These are phyloP conservation scores for Cladosporium phlei DNA, from an alignment of 2,329 filamentous ascomycete genomes.

Conservation along the genomic window DNA sequence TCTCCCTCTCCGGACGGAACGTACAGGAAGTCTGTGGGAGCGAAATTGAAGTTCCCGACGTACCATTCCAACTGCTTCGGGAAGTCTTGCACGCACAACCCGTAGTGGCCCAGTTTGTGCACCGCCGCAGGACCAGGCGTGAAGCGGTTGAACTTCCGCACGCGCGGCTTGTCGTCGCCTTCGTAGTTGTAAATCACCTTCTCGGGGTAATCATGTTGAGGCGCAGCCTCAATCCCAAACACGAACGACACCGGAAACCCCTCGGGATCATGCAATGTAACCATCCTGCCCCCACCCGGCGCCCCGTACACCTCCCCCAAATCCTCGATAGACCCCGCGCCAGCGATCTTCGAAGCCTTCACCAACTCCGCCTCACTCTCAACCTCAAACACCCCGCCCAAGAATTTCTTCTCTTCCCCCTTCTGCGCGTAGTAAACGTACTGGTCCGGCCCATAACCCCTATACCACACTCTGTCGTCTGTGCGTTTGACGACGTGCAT, in stretches of 20 bases:
- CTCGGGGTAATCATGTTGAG: slow-evolving; percentile 22
- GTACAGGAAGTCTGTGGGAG: slow-evolving; percentile 40
- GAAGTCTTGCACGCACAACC: slow-evolving; percentile 36
- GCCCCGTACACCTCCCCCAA: slow-evolving; percentile 33
- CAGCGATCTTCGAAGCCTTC: slow-evolving; percentile 32
- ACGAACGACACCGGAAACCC: slow-evolving; percentile 40
- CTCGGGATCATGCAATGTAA: slow-evolving; percentile 38
- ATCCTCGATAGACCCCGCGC: slow-evolving; percentile 29
- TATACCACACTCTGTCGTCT: slow-evolving; percentile 36
- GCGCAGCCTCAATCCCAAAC: slow-evolving; percentile 32
- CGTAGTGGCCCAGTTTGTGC: slow-evolving; percentile 49
- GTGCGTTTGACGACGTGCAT: slow-evolving; percentile 38
- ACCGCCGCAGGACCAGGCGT: slow-evolving; percentile 46
- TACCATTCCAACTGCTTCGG: slow-evolving; percentile 31
- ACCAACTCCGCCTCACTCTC: slow-evolving; percentile 41
- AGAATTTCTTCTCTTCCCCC: slow-evolving; percentile 38
- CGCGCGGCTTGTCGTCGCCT: slow-evolving; percentile 33
- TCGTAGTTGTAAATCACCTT: slow-evolving; percentile 37
- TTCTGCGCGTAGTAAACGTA: slow-evolving; percentile 42
- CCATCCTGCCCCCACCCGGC: slow-evolving; percentile 37
- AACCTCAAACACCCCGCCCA: slow-evolving; percentile 42
- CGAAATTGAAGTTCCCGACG: slow-evolving; percentile 44
- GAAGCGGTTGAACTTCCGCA: slow-evolving; percentile 39
- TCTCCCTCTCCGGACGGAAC: slow-evolving; percentile 16
- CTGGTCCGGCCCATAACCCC: slow-evolving; percentile 42